phyloP scores from a whole-genome alignment of 1,284 basidiomycete genomes.

The Ceratobasidium sp. region DNA sequence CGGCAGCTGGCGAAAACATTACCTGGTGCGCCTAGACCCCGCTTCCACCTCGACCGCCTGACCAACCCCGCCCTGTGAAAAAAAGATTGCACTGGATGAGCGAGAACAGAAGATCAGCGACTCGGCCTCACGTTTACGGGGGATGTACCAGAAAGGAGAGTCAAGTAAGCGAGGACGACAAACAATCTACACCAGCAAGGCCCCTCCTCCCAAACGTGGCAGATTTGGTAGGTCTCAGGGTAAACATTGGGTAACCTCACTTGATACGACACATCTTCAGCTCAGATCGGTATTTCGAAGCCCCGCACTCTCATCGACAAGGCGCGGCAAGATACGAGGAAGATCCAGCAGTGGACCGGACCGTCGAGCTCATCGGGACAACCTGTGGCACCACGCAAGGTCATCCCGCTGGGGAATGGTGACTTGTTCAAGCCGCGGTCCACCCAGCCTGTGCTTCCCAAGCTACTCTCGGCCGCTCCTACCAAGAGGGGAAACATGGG shows the following conservation, averaged over 20 bases:
- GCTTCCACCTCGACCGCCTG: background rate
- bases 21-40: conserved; percentile 59
- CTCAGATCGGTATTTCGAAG: conserved; percentile 31
- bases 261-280: conserved; percentile 5
- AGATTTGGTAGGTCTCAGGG: conserved; percentile 34
- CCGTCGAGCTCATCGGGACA: conserved; percentile 24
- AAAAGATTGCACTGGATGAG: conserved; percentile 25
- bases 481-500: background rate
- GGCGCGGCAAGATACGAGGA: conserved; percentile 69
- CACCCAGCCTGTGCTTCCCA: conserved; percentile 1
- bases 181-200: conserved; percentile 40
- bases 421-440: conserved; percentile 19
- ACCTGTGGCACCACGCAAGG: conserved; percentile 21
- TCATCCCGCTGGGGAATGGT: conserved; percentile 12
- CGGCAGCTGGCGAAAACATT: conserved; percentile 70
- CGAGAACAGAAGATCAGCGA: conserved; percentile 41
- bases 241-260: background rate
- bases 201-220: conserved; percentile 39
- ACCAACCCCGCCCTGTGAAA: conserved; percentile 8
- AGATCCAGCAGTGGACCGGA: conserved; percentile 64
- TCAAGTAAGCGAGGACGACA: conserved; percentile 41
- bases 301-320: conserved; percentile 78
- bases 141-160: conserved; percentile 38
- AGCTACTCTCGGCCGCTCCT: conserved; percentile 3
- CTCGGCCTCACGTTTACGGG: conserved; percentile 39